Conservation (phyloP, 495 filamentous ascomycete genomes). For the Bacidia gigantensis region DNA sequence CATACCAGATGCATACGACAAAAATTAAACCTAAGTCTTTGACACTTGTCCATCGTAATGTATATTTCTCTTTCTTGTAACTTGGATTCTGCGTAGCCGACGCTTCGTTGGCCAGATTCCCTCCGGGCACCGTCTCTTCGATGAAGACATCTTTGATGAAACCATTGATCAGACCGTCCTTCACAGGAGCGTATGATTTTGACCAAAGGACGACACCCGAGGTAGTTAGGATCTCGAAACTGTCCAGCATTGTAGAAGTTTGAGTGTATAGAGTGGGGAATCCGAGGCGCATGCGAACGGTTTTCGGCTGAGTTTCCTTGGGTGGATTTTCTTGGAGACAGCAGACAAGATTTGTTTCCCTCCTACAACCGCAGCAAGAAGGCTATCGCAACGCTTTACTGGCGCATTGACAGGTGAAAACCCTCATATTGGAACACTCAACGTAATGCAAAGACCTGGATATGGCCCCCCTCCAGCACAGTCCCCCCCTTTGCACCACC, state of each 20-base stretch:
- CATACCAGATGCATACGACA: constrained; percentile 48
- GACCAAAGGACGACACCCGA: constrained; percentile 97
- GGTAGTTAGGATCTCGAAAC: constrained; percentile 89
- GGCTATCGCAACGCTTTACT: not conserved
- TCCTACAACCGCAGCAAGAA: not conserved
- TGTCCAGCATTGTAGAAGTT: constrained; percentile 58
- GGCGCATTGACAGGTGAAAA: not conserved
- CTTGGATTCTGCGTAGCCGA: constrained; percentile 48
- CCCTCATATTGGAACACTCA: not conserved
- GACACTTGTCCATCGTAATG: constrained; percentile 78
- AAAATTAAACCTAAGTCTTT: constrained; percentile 94
- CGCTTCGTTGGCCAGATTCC: constrained; percentile 40
- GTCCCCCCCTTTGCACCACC: constrained; percentile 94
- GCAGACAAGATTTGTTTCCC: not conserved
- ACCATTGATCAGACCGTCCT: constrained; percentile 73
- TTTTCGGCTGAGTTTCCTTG: not conserved
- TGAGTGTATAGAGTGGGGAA: not conserved
- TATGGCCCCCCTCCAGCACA: constrained; percentile 66
- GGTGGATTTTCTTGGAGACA: not conserved
- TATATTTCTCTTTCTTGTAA: constrained; percentile 89
- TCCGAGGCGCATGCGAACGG: not conserved
- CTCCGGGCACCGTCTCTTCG: constrained; percentile 66
- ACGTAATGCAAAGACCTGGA: constrained; percentile 65
- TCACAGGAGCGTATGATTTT: constrained; percentile 65
- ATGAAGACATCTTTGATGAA: constrained; percentile 95